These are phyloP conservation scores for Colletotrichum siamense DNA, from an alignment of 2,329 filamentous ascomycete species.

Conservation along the genomic window DNA sequence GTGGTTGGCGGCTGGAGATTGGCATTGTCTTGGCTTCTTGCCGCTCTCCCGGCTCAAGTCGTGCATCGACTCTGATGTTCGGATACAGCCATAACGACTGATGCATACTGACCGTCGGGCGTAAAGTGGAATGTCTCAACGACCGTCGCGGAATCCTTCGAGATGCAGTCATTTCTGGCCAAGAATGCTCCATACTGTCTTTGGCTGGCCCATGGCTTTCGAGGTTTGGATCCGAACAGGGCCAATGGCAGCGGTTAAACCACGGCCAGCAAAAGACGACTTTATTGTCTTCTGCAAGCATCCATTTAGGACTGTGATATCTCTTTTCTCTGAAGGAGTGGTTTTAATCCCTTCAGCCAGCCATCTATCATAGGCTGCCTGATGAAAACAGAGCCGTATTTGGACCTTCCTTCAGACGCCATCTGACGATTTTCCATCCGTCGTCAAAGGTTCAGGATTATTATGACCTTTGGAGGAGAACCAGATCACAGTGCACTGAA, in stretches of 20 bases:
- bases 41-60: slow-evolving; percentile 4
- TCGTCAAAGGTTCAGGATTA: background rate
- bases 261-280: background rate
- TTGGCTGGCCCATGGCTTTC: background rate
- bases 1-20: background rate
- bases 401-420: background rate
- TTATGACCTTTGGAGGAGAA: background rate
- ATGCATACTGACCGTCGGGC: background rate
- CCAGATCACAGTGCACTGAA: background rate
- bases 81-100: background rate
- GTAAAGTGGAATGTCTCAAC: background rate
- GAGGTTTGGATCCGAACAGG: background rate
- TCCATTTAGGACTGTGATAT: background rate
- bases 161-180: background rate
- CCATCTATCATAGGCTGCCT: background rate
- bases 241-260: background rate
- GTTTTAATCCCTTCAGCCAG: background rate
- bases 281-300: background rate
- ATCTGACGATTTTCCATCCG: background rate
- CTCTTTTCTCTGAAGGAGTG: background rate
- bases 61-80: background rate
- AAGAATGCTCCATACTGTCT: background rate
- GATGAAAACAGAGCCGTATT: background rate
- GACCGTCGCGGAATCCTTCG: background rate
- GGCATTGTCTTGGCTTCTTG: slow-evolving; percentile 4